Evolutionary conservation across 208 protist species (phyloP).

Genomic region (Wallacemonas collosoma): DNA sequence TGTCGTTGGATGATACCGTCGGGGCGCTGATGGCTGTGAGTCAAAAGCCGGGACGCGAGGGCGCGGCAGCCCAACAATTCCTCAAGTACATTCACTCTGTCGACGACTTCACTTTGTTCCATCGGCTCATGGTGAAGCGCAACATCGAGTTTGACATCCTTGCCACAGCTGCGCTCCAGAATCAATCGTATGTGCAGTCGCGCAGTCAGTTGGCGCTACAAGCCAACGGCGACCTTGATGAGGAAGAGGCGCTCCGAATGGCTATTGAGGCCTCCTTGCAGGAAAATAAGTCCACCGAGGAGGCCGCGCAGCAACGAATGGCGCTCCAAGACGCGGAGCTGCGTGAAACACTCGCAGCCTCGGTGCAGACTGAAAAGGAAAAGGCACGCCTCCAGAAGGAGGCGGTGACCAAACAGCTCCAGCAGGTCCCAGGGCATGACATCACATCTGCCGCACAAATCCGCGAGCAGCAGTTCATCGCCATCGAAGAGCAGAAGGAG

Average conservation of each 20-base stretch:
- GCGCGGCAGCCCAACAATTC: slow-evolving; percentile 43
- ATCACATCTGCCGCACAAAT: slow-evolving; percentile 13
- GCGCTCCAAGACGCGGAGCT: slow-evolving; percentile 75
- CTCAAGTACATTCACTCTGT: slow-evolving; percentile 75
- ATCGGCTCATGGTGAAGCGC: slow-evolving; percentile 90
- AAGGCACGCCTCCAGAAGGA: slow-evolving; percentile 18
- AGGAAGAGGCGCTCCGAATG: slow-evolving; percentile 70
- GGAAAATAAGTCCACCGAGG: slow-evolving; percentile 26
- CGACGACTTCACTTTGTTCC: slow-evolving; percentile 90
- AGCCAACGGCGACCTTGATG: slow-evolving; percentile 61
- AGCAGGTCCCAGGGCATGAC: slow-evolving; percentile 18
- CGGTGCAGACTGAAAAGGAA: slow-evolving; percentile 53
- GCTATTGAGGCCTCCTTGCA: slow-evolving; percentile 78
- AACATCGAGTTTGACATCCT: slow-evolving; percentile 92
- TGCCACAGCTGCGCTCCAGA: slow-evolving; percentile 43
- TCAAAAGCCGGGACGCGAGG: slow-evolving; percentile 17
- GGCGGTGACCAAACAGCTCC: slow-evolving; percentile 29
- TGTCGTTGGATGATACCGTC: slow-evolving; percentile 58
- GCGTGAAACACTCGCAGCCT: slow-evolving; percentile 60
- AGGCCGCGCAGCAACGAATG: slow-evolving; percentile 21
- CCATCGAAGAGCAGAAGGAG: slow-evolving; percentile 55
- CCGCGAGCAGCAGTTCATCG: slow-evolving; percentile 35
- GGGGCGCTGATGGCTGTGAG: slow-evolving; percentile 39
- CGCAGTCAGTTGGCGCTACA: slow-evolving; percentile 24
- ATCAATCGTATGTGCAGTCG: neutral